Evolutionary conservation across 805 yeast species (phyloP), one percentile per base, ranked within the genome.

Genomic region (Zygosaccharomyces kombuchaensis): DNA sequence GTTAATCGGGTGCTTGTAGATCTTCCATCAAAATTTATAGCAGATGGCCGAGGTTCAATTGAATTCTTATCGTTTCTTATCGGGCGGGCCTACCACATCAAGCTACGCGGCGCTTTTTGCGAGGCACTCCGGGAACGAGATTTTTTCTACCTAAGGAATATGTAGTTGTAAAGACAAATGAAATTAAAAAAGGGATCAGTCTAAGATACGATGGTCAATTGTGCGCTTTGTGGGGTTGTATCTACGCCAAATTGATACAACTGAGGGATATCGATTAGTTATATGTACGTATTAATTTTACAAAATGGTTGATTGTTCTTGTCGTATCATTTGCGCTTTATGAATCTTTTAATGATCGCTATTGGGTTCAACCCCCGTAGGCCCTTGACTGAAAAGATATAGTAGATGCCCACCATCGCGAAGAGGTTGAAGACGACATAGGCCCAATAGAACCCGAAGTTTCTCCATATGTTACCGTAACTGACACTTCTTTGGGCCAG

Each of bases 391-490:
- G 56, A 59, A 53, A 58, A 52, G 10, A 58, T n/a, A 48, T 59
- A 59, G 48, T 59, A 59, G 31, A 67, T 48, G 10, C 60, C 55
- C 36, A 68, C 60, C 73, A 74, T 70, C 9, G 71, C 75, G 45
- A 54, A 51, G 27, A 74, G 46, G 53, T 82, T 81, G 71, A 81
- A 79, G 31, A 67, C 48, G 43, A 79, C 72, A 66, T 74, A 82
- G 35, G 70, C 81, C 72, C 78, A 76, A 56, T 72, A 71, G 55
- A 82, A 70, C 19, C 88, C 87, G 50, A 82, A 66, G 52, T 82
- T 79, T 66, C 87, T 75, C 87, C 87, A 83, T 34, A 80, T 66
- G 47, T 76, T 57, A 36, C 62, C 45, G 63, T 69, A 80, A n/a
- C 65, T 58, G 41, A 77, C 68, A 48, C 71, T 69, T 40, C 76